Conservation (phyloP, 2,329 filamentous ascomycete species). For the Aurifilum marmelostoma region DNA sequence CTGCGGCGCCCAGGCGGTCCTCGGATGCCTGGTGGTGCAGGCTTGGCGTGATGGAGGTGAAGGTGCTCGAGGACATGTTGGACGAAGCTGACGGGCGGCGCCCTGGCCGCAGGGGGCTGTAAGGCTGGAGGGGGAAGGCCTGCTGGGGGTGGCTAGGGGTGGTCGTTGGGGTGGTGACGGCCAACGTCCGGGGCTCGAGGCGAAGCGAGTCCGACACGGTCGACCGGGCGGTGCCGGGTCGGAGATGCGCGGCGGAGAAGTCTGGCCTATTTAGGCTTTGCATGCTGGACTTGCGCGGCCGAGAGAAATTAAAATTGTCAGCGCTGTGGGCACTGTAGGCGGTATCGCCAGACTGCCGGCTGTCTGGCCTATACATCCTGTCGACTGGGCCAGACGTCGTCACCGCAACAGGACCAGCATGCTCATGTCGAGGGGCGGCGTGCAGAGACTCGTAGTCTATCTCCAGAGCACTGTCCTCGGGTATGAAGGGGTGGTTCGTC, state of each 20-base stretch:
- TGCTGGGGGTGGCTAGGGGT: not conserved
- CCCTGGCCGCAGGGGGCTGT: constrained; percentile 11
- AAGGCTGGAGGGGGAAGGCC: constrained; percentile 16
- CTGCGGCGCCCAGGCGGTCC: constrained; percentile 23
- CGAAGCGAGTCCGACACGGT: constrained; percentile 26
- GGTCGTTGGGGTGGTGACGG: constrained; percentile 5
- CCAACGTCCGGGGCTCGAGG: constrained; percentile 22
- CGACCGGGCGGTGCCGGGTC: constrained; percentile 25
- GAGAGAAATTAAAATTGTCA: constrained; percentile 61
- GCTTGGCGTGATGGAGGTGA: constrained; percentile 21
- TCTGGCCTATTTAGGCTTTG: constrained; percentile 36
- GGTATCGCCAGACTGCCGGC: constrained; percentile 32
- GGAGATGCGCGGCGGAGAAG: constrained; percentile 22
- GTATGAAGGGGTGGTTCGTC: constrained; percentile 36
- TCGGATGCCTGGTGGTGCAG: constrained; percentile 26
- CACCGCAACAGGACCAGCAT: constrained; percentile 26
- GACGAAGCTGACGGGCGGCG: constrained; percentile 25
- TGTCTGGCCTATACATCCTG: constrained; percentile 39
- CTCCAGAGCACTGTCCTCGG: constrained; percentile 31
- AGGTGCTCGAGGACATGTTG: constrained; percentile 27
- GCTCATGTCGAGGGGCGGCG: constrained; percentile 31
- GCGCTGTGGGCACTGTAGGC: constrained; percentile 37
- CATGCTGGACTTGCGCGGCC: constrained; percentile 59
- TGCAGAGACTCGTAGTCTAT: constrained; percentile 28
- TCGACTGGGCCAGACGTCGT: constrained; percentile 30